Percentiles rank a stretch among this genome's conserved stretches.
These are phyloP conservation scores for Nakataea oryzae DNA, from an alignment of 2,329 filamentous ascomycete species.

Conservation along the genomic window DNA sequence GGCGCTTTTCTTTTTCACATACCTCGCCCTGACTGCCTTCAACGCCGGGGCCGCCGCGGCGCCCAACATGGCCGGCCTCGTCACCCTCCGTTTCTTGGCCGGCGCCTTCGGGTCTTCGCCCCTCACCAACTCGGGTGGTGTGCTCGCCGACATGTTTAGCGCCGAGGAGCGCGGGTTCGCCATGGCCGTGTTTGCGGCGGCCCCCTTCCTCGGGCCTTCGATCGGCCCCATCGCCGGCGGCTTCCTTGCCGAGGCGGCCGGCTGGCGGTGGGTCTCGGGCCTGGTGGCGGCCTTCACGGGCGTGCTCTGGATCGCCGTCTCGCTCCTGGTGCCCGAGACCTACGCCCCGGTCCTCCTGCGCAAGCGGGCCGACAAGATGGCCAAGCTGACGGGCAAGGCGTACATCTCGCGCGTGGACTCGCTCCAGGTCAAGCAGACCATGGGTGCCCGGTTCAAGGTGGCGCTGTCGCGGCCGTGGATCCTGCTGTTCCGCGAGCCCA, in stretches of 20 bases:
- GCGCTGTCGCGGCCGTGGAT: slow-evolving; percentile 56
- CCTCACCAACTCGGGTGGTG: slow-evolving; percentile 51
- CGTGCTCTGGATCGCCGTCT: slow-evolving; percentile 43
- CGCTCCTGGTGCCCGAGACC: slow-evolving; percentile 46
- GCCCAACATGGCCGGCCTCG: slow-evolving; percentile 44
- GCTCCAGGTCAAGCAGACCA: slow-evolving; percentile 19
- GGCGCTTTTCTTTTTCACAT: slow-evolving; percentile 47
- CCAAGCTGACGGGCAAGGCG: slow-evolving; percentile 40
- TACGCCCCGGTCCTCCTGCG: slow-evolving; percentile 49
- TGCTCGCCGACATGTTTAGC: slow-evolving; percentile 51
- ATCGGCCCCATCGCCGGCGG: slow-evolving; percentile 55
- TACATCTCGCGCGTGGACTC: slow-evolving; percentile 43
- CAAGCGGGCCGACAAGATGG: slow-evolving; percentile 39
- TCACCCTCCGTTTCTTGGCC: slow-evolving; percentile 55
- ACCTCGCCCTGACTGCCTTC: slow-evolving; percentile 47
- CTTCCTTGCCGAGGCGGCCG: slow-evolving; percentile 52
- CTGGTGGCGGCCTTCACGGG: slow-evolving; percentile 55
- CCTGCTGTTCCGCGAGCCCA: slow-evolving; percentile 60
- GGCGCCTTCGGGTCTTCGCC: slow-evolving; percentile 52
- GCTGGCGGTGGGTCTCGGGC: slow-evolving; percentile 63
- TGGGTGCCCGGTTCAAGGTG: slow-evolving; percentile 42
- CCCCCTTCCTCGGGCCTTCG: slow-evolving; percentile 57
- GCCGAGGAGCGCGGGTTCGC: slow-evolving; percentile 43
- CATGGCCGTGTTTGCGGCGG: slow-evolving; percentile 51
- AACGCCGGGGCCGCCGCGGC: slow-evolving; percentile 48